Conservation (phyloP, 2,329 filamentous ascomycete species). For the Malbranchea zuffiana region DNA sequence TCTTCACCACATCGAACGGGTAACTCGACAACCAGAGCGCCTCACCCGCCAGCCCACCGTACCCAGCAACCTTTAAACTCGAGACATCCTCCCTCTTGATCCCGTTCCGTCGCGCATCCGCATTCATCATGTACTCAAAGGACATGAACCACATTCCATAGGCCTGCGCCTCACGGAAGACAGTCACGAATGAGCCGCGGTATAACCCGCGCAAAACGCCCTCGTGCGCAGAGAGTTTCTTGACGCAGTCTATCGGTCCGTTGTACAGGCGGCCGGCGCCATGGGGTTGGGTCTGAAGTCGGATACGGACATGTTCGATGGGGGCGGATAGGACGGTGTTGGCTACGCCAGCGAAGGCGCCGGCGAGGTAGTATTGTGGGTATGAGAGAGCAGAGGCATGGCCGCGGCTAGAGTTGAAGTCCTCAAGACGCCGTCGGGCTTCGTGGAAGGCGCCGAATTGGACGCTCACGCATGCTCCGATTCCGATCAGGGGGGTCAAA, state of each 20-base stretch:
- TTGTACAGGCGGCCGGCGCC: constrained; percentile 64
- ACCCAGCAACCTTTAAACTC: constrained; percentile 75
- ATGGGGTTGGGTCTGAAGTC: constrained; percentile 92
- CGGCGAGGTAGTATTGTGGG: constrained; percentile 76
- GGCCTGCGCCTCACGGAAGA: constrained; percentile 80
- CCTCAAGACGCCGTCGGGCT: constrained; percentile 75
- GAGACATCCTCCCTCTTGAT: constrained; percentile 67
- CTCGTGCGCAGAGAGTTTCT: constrained; percentile 61
- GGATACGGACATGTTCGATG: constrained; percentile 94
- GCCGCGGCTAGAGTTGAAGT: constrained; percentile 49
- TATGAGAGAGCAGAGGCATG: constrained; percentile 52
- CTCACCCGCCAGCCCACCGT: constrained; percentile 89
- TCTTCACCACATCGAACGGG: constrained; percentile 95
- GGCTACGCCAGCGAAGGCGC: constrained; percentile 82
- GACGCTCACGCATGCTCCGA: constrained; percentile 89
- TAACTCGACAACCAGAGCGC: constrained; percentile 88
- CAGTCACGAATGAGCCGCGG: constrained; percentile 75
- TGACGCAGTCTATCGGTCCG: constrained; percentile 82
- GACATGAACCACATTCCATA: constrained; percentile 93
- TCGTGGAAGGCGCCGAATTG: constrained; percentile 97
- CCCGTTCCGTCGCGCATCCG: constrained; percentile 66
- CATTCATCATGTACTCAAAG: constrained; percentile 95
- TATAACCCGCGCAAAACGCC: constrained; percentile 66
- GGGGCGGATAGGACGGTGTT: constrained; percentile 82
- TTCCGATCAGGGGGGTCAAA: constrained; percentile 84